Percentiles rank a stretch among this genome's conserved stretches.
Conservation (phyloP, 106 monocot genomes). For the Allium cepa region DNA sequence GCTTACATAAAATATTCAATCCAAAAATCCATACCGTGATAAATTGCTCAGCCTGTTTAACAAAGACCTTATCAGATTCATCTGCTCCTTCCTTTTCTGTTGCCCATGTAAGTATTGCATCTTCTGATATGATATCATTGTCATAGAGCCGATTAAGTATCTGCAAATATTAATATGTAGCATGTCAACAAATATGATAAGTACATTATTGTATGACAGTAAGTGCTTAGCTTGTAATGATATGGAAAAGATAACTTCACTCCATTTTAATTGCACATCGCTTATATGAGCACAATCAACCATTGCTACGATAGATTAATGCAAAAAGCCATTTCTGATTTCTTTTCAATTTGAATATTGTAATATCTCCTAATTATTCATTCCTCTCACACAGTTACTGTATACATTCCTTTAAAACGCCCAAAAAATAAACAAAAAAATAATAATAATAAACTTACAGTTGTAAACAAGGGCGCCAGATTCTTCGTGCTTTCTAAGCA, state of each 20-base stretch:
- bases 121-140: constrained; percentile 61
- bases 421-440: neutral
- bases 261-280: too few species aligned
- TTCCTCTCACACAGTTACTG: too few species aligned
- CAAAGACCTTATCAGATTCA: constrained; percentile 78
- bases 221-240: too few species aligned
- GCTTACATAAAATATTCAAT: neutral
- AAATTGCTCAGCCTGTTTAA: constrained; percentile 67
- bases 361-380: too few species aligned
- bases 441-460: constrained; percentile 29
- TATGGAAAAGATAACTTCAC: too few species aligned
- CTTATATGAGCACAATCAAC: too few species aligned
- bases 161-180: constrained; percentile 14
- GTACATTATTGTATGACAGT: too few species aligned
- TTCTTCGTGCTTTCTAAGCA: constrained; percentile 58
- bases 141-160: constrained; percentile 65
- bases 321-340: too few species aligned
- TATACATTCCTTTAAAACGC: too few species aligned
- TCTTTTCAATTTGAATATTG: too few species aligned
- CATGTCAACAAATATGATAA: neutral
- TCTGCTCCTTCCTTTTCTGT: constrained; percentile 81
- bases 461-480: constrained; percentile 53
- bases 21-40: constrained; percentile 45
- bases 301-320: too few species aligned
- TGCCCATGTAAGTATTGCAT: constrained; percentile 85